Percentiles rank a stretch among this genome's conserved stretches.
phyloP scores from a whole-genome alignment of 1,284 basidiomycete genomes.

The Ganoderma sinense region DNA sequence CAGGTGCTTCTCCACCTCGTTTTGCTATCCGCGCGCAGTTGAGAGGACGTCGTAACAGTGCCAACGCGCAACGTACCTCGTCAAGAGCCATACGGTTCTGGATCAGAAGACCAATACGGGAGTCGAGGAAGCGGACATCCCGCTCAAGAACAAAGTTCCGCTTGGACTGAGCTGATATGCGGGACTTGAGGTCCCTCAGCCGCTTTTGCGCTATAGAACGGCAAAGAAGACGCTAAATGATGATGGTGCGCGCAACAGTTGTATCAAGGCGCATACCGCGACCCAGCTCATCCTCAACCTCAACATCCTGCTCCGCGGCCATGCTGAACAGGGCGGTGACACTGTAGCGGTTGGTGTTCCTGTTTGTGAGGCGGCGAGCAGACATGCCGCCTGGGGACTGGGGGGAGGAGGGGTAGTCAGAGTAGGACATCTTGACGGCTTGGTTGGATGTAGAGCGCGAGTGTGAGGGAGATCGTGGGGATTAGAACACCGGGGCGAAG shows the following conservation, averaged over 20 bases:
- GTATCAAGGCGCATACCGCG: constrained; percentile 66
- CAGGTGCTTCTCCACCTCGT: constrained; percentile 92
- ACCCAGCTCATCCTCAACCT: constrained; percentile 97
- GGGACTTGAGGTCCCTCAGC: constrained; percentile 93
- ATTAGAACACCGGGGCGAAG: constrained; percentile 28
- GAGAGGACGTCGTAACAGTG: constrained; percentile 16
- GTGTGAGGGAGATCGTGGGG: constrained; percentile 20
- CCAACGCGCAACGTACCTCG: constrained; percentile 66
- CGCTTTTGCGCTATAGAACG: constrained; percentile 84
- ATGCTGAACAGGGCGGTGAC: constrained; percentile 97
- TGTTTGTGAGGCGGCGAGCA: constrained; percentile 79
- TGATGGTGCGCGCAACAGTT: background rate
- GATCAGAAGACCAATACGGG: constrained; percentile 96
- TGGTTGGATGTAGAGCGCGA: constrained; percentile 16
- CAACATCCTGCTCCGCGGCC: constrained; percentile 98
- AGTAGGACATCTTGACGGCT: constrained; percentile 46
- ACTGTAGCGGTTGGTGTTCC: constrained; percentile 96
- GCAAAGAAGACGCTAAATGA: constrained; percentile 6
- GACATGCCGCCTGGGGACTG: constrained; percentile 69
- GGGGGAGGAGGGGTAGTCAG: constrained; percentile 59
- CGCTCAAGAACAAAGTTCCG: constrained; percentile 99
- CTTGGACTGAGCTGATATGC: constrained; percentile 98
- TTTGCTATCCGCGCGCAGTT: constrained; percentile 62
- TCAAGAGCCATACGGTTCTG: constrained; percentile 98
- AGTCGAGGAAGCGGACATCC: constrained; percentile 98